These are phyloP conservation scores for Verticillium klebahnii DNA, from an alignment of 2,329 filamentous ascomycete genomes.

Conservation along the genomic window DNA sequence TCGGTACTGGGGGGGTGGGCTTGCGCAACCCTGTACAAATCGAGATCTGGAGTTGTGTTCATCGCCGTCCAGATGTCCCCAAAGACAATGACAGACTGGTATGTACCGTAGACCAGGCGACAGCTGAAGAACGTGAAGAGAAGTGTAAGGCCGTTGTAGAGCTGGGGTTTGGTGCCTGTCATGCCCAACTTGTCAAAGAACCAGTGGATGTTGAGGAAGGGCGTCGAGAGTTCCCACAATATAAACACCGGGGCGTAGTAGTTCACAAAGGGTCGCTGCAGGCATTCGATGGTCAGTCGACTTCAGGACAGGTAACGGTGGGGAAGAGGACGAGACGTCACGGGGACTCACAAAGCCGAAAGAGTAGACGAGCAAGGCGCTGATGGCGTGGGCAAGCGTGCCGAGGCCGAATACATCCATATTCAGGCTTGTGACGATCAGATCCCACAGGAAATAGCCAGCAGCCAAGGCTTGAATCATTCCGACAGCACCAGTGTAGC, in stretches of 20 bases:
- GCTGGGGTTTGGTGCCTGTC: conserved; percentile 69
- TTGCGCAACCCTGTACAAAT: conserved; percentile 6
- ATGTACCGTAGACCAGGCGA: conserved; percentile 74
- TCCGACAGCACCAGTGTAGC: conserved; percentile 67
- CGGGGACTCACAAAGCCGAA: conserved; percentile 68
- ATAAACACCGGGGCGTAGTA: conserved; percentile 79
- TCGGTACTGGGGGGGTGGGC: conserved; percentile 23
- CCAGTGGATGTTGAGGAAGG: conserved; percentile 87
- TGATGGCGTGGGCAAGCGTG: conserved; percentile 71
- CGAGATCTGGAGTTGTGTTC: conserved; percentile 31
- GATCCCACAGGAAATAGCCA: conserved; percentile 83
- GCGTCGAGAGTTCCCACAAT: conserved; percentile 80
- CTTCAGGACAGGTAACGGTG: conserved; percentile 7
- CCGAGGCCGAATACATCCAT: conserved; percentile 70
- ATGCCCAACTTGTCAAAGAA: conserved; percentile 83
- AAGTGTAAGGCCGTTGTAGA: conserved; percentile 72
- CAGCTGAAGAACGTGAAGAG: conserved; percentile 71
- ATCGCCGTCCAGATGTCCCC: conserved; percentile 62
- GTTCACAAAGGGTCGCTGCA: conserved; percentile 75
- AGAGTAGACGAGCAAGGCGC: conserved; percentile 68
- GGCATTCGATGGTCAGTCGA: conserved; percentile 5
- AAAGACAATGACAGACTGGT: conserved; percentile 65
- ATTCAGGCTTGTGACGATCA: conserved; percentile 64
- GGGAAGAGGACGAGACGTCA: conserved; percentile 1
- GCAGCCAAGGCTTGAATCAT: conserved; percentile 72